Base-by-base conservation (phyloP, 176 grass and related monocot species). In the Zoysia japonica region DNA sequence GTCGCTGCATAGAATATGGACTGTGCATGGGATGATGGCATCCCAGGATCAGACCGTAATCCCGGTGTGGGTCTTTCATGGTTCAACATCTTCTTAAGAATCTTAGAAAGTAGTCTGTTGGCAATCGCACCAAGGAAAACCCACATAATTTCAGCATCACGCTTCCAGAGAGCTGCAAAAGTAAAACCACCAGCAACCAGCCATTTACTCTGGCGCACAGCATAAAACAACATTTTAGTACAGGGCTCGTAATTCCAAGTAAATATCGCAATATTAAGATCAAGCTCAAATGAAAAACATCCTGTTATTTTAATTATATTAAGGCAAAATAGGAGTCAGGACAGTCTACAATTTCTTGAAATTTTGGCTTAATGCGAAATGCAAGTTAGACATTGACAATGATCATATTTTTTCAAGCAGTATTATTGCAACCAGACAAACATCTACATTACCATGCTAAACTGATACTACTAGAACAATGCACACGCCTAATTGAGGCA, bases 21-120 rank as follows among this genome's bases (percentile, higher is more conserved):
- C 47, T 99, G 96, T 47, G 92, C 90, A 84, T 95, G 96, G 6
- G 96, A 91, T 9, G 96, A 99, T 65, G 90, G 96, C 96, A 99
- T 95, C 82, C 92, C 9, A 52, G 55, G 55, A 19, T 19, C 2
- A 57, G 92, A 93, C 75, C 79, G 84, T 75, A 95, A 55, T 74
- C 81, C 90, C 35, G 90, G 57, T 0, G 71, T 45, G 47, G 96
- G 92, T 11, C 90, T 95, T 87, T 94, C 85, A 72, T 95, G 92
- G 74, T 95, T 95, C 15, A 99, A 47, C 80, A 88, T 48, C 88
- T 45, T 71, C 61, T 99, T 99, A 75, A 99, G 83, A 71, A 68
- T 15, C 9, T 67, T 1, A 2, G 92, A 99, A 49, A 99, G 62
- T 60, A 59, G 3, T 56, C 72, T 55, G 86, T 99, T 99, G 65